Base-by-base conservation (phyloP, 169 alveolate genomes). In the Eimeria nieschulzi region DNA sequence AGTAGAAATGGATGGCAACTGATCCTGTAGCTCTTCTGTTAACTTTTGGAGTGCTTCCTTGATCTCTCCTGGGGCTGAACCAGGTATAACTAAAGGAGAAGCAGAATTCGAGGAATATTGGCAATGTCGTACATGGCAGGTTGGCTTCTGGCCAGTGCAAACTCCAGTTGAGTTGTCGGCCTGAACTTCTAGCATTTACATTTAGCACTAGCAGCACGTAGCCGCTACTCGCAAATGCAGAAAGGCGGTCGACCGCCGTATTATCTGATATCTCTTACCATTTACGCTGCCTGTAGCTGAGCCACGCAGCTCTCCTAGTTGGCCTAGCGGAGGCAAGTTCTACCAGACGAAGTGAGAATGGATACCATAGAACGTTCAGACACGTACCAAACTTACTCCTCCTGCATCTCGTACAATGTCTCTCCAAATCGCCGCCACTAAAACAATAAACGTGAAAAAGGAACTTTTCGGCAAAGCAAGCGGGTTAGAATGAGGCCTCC, bases 91-190 rank as follows among this genome's bases (percentile, higher is more conserved):
- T 59, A 59, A 59, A 8, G 7, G 15, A 7, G 15, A 12, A 21
- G 26, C 46, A 1, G 23, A 66, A 66, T 66, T 10, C 76, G 25
- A 33, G 12, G 76, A 21, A 25, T 2, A 78, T n/a, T 51, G 54
- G 33, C 53, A 78, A 15, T 6, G 87, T 39, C 85, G 61, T 76
- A 76, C 85, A 76, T 19, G 85, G 85, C 54, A 76, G 55, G 15
- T 76, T 76, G 85, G 85, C 85, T 19, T 76, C 85, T n/a, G 85
- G 85, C 85, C 85, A 76, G 71, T 76, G 66, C 7, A 76, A 8
- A 46, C 85, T 76, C 85, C 85, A 76, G 39, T 76, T 64, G 6
- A 76, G 85, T 2, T 21, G 63, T 3, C 70, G 70, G 7, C 85
- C 85, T 76, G 70, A 51, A 76, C 2, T 19, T 59, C 23, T 59